Evolutionary conservation across 2,329 filamentous ascomycete species (phyloP).

Genomic region (Chrysosporium queenslandicum): DNA sequence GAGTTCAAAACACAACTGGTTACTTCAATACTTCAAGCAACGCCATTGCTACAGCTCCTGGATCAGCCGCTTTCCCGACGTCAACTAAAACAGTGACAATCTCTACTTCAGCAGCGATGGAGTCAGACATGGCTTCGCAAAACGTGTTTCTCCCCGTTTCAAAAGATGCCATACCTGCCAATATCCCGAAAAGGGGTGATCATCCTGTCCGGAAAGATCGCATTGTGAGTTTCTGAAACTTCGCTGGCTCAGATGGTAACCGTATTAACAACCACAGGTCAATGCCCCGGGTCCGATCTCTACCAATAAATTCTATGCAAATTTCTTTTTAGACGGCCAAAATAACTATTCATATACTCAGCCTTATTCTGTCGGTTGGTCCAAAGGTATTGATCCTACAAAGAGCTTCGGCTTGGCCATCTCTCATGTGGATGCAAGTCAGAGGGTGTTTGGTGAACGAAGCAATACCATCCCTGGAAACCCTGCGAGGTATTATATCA

Average conservation of each 20-base stretch:
- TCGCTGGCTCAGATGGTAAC: background rate
- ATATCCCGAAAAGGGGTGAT: constrained; percentile 31
- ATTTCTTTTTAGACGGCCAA: constrained; percentile 68
- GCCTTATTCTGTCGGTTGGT: constrained; percentile 63
- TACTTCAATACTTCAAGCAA: background rate
- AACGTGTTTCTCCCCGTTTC: constrained; percentile 37
- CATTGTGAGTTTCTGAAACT: constrained; percentile 29
- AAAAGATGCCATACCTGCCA: constrained; percentile 30
- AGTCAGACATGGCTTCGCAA: constrained; percentile 27
- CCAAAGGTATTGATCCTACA: constrained; percentile 51
- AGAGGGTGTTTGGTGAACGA: constrained; percentile 56
- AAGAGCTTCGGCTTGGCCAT: constrained; percentile 68
- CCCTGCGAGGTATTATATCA: constrained; percentile 63
- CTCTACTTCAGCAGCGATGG: background rate
- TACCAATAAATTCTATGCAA: constrained; percentile 58
- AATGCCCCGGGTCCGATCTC: constrained; percentile 30
- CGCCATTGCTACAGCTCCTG: background rate
- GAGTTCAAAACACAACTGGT: background rate
- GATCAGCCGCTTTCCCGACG: background rate
- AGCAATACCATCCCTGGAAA: constrained; percentile 43
- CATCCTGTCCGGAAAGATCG: constrained; percentile 35
- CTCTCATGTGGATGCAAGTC: constrained; percentile 58
- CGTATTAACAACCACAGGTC: constrained; percentile 21
- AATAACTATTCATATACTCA: constrained; percentile 60
- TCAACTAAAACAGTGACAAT: background rate